phyloP scores from a whole-genome alignment of 208 protist genomes.

The Leishmania guyanensis region DNA sequence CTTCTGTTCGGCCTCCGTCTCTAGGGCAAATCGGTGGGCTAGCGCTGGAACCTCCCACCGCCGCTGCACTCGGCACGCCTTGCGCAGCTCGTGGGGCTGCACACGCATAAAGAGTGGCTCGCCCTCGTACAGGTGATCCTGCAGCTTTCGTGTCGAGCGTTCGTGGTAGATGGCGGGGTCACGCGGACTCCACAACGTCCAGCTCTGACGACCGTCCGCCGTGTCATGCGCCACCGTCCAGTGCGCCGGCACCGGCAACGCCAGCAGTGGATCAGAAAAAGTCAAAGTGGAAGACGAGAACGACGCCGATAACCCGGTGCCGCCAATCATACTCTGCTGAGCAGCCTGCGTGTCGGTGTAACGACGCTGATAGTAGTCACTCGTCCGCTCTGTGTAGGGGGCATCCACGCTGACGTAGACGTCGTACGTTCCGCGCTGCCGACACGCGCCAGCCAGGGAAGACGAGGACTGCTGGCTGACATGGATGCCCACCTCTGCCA shows the following conservation, averaged over 20 bases:
- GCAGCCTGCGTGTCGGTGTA: background rate
- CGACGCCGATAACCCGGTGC: background rate
- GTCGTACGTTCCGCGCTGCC: constrained; percentile 80
- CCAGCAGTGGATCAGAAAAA: constrained; percentile 47
- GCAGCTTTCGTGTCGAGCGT: constrained; percentile 76
- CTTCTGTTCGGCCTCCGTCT: constrained; percentile 46
- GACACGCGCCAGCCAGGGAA: constrained; percentile 56
- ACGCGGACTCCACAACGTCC: constrained; percentile 84
- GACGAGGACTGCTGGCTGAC: constrained; percentile 50
- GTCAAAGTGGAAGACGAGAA: background rate
- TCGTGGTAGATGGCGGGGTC: constrained; percentile 83
- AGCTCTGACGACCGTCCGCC: constrained; percentile 60
- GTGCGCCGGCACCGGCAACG: constrained; percentile 64
- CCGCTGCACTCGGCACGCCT: constrained; percentile 45
- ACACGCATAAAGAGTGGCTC: constrained; percentile 88
- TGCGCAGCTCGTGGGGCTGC: constrained; percentile 35
- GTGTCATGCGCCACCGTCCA: constrained; percentile 73
- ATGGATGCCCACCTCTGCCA: constrained; percentile 62
- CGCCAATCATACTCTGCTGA: background rate
- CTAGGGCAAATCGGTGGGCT: constrained; percentile 51
- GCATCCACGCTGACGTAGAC: constrained; percentile 84
- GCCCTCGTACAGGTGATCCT: constrained; percentile 88
- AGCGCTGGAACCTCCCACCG: constrained; percentile 81
- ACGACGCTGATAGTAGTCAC: constrained; percentile 49
- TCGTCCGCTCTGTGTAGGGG: constrained; percentile 40